A percentile compares a stretch with the other conserved stretches of the same genome.
Conservation (phyloP, 2,329 filamentous ascomycete species). For the Hypomyces perniciosus region DNA sequence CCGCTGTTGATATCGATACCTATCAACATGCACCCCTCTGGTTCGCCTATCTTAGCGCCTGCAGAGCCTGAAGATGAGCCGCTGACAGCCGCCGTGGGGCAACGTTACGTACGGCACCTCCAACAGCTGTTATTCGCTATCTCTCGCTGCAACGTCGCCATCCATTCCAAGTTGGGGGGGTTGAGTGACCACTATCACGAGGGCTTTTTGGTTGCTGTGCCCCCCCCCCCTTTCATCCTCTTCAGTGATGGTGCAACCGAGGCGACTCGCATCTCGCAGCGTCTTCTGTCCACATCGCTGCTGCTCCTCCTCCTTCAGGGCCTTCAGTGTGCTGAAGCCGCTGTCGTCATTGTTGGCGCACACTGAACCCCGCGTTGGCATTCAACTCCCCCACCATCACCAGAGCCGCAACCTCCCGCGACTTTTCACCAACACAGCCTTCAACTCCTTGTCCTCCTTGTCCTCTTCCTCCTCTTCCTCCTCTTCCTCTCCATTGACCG, state of each 20-base stretch:
- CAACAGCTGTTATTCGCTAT: too few relatives aligned
- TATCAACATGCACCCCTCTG: too few relatives aligned
- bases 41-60: not conserved
- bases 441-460: not conserved
- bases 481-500: not conserved
- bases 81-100: conserved; percentile 11
- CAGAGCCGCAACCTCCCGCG: not conserved
- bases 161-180: too few relatives aligned
- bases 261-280: too few relatives aligned
- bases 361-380: conserved; percentile 5
- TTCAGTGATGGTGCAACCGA: too few relatives aligned
- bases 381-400: conserved; percentile 8
- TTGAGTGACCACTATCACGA: too few relatives aligned
- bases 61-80: conserved; percentile 5
- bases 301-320: not conserved
- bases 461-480: not conserved
- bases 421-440: not conserved
- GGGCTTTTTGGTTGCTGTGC: too few relatives aligned
- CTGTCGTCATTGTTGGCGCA: not conserved
- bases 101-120: not conserved
- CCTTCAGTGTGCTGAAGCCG: not conserved
- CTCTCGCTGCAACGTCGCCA: too few relatives aligned
- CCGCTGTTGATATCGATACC: too few relatives aligned
- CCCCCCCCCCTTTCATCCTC: too few relatives aligned
- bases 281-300: too few relatives aligned